Conservation (phyloP, 2,329 filamentous ascomycete species). For the Cordyceps militaris region DNA sequence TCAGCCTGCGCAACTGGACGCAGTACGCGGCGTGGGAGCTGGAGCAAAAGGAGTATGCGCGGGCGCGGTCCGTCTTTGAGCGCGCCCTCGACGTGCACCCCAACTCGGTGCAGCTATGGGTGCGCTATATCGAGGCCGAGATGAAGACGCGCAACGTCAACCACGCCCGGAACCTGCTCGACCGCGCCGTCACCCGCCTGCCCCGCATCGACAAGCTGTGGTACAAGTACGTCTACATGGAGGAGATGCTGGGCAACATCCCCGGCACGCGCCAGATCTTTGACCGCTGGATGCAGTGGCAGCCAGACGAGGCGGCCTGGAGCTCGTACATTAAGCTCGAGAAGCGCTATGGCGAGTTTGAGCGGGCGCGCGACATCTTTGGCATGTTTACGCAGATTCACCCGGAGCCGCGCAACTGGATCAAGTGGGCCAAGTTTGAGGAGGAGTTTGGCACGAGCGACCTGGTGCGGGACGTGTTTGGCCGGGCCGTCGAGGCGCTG, state of each 20-base stretch:
- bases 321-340: conserved; percentile 94
- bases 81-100: conserved; percentile 86
- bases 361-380: conserved; percentile 84
- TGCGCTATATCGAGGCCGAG: conserved; percentile 90
- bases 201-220: conserved; percentile 92
- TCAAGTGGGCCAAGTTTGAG: conserved; percentile 97
- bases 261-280: conserved; percentile 89
- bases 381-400: conserved; percentile 86
- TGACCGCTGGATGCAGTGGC: conserved; percentile 98
- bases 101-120: conserved; percentile 81
- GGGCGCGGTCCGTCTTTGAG: conserved; percentile 90
- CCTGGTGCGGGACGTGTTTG: conserved; percentile 85
- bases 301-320: conserved; percentile 94
- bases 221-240: conserved; percentile 99
- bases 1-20: conserved; percentile 99
- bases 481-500: conserved; percentile 76
- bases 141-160: conserved; percentile 94
- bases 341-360: conserved; percentile 88
- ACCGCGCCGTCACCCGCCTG: conserved; percentile 87
- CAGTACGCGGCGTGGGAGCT: conserved; percentile 96
- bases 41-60: conserved; percentile 93
- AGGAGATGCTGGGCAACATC: conserved; percentile 94
- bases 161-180: conserved; percentile 88
- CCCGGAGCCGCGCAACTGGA: conserved; percentile 93
- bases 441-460: conserved; percentile 92